A percentile compares a stretch with the other conserved stretches of the same genome.
Conservation (phyloP, 768 basidiomycete genomes). For the Naganishia onofrii region DNA sequence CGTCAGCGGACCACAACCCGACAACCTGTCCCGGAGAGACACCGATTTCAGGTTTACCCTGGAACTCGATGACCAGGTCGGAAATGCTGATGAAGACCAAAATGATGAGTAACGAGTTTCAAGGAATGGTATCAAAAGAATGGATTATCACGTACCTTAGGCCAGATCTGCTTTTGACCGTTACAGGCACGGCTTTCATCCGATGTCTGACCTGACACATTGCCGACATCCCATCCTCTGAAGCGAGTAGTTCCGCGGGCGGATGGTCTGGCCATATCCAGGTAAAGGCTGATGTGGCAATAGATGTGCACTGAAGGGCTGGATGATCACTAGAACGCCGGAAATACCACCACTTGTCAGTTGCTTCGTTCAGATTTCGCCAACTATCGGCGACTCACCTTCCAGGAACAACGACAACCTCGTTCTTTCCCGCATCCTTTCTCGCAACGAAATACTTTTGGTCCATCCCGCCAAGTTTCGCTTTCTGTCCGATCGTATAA, state of each 20-base stretch:
- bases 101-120: no score
- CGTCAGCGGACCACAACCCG: conserved; percentile 62
- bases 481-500: conserved; percentile 80
- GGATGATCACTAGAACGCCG: conserved; percentile 60
- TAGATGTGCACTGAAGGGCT: conserved; percentile 55
- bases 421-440: conserved; percentile 66
- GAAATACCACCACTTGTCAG: neutral
- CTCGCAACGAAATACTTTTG: conserved; percentile 67
- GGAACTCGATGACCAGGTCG: conserved; percentile 36
- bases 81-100: conserved; percentile 2
- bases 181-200: conserved; percentile 61
- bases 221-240: conserved; percentile 57
- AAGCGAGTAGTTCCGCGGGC: conserved; percentile 56
- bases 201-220: conserved; percentile 69
- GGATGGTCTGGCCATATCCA: conserved; percentile 72
- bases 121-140: no score
- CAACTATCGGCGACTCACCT: conserved; percentile 56
- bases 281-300: conserved; percentile 56
- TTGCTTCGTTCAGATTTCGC: neutral
- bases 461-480: conserved; percentile 63
- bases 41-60: conserved; percentile 60
- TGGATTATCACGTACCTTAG: conserved; percentile 52
- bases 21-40: conserved; percentile 79
- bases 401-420: conserved; percentile 73
- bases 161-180: conserved; percentile 49